A percentile compares a stretch with the other conserved stretches of the same genome.
Evolutionary conservation across 139 green algal genomes (phyloP).

Genomic region (Picochlorum sp.): DNA sequence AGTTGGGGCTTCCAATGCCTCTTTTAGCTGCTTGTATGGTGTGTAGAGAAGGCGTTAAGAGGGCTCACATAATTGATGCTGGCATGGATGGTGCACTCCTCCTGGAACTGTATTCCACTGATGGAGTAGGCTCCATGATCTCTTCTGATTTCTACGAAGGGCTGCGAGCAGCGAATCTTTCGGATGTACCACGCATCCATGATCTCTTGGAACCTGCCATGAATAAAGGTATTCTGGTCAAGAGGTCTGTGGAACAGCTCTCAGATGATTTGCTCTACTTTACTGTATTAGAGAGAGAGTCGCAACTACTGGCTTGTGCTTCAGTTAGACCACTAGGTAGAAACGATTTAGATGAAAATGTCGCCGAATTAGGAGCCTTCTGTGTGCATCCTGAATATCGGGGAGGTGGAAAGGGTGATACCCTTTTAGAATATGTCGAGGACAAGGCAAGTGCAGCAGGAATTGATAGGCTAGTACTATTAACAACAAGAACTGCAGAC

Average conservation of each 20-base stretch:
- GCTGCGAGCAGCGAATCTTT: slow-evolving; percentile 51
- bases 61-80: slow-evolving; percentile 50
- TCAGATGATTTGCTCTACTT: slow-evolving; percentile 27
- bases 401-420: slow-evolving; percentile 78
- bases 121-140: slow-evolving; percentile 89
- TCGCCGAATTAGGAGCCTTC: slow-evolving; percentile 83
- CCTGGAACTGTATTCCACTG: slow-evolving; percentile 90
- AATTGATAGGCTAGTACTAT: slow-evolving; percentile 22
- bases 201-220: slow-evolving; percentile 51
- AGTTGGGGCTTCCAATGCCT: slow-evolving; percentile 15
- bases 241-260: slow-evolving; percentile 25
- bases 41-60: slow-evolving; percentile 51
- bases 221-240: slow-evolving; percentile 31
- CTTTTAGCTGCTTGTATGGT: slow-evolving; percentile 29
- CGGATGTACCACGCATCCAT: slow-evolving; percentile 50
- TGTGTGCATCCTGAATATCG: slow-evolving; percentile 62
- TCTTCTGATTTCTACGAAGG: slow-evolving; percentile 89
- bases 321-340: slow-evolving; percentile 51
- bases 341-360: slow-evolving; percentile 13
- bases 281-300: slow-evolving; percentile 46
- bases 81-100: slow-evolving; percentile 35
- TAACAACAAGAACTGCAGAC: slow-evolving; percentile 58
- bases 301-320: slow-evolving; percentile 68
- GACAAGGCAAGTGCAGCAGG: slow-evolving; percentile 15
- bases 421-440: slow-evolving; percentile 62